phyloP scores from a whole-genome alignment of 768 basidiomycete genomes.

The Rhodotorula sphaerocarpa region DNA sequence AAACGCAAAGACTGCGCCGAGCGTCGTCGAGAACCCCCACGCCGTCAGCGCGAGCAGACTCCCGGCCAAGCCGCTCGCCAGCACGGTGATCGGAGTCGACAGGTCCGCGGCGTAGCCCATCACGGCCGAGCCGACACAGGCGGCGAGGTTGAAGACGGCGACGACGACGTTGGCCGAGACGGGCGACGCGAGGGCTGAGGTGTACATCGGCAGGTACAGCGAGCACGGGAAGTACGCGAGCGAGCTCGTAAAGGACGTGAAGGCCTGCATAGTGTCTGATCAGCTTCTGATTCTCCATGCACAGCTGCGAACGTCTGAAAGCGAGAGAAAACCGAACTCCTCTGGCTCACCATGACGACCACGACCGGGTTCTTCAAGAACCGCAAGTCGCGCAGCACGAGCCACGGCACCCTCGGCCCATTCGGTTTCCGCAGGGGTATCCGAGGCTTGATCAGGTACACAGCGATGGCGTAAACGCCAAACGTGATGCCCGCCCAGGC shows the following conservation, averaged over 20 bases:
- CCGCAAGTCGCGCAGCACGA: slow-evolving; percentile 4
- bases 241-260: slow-evolving; percentile 8
- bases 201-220: slow-evolving; percentile 29
- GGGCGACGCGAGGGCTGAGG: slow-evolving; percentile 3
- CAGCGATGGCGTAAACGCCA: neutral
- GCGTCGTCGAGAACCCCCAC: slow-evolving; percentile 1
- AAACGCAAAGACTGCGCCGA: slow-evolving; percentile 16
- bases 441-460: slow-evolving; percentile 12
- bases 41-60: slow-evolving; percentile 3
- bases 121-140: slow-evolving; percentile 5
- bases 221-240: slow-evolving; percentile 29
- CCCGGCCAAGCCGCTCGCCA: slow-evolving; percentile 7
- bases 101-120: slow-evolving; percentile 11
- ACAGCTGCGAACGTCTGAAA: too few relatives aligned
- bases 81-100: neutral
- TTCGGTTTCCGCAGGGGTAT: slow-evolving; percentile 10
- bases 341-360: slow-evolving; percentile 28
- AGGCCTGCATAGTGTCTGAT: neutral
- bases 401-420: slow-evolving; percentile 5
- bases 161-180: slow-evolving; percentile 16
- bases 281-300: neutral
- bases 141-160: slow-evolving; percentile 12
- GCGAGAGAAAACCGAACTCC: neutral
- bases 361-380: slow-evolving; percentile 18
- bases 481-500: slow-evolving; percentile 22